Percentiles rank a stretch among this genome's conserved stretches.
phyloP scores from a whole-genome alignment of 441 rosid genomes.

The Corymbia calophylla region DNA sequence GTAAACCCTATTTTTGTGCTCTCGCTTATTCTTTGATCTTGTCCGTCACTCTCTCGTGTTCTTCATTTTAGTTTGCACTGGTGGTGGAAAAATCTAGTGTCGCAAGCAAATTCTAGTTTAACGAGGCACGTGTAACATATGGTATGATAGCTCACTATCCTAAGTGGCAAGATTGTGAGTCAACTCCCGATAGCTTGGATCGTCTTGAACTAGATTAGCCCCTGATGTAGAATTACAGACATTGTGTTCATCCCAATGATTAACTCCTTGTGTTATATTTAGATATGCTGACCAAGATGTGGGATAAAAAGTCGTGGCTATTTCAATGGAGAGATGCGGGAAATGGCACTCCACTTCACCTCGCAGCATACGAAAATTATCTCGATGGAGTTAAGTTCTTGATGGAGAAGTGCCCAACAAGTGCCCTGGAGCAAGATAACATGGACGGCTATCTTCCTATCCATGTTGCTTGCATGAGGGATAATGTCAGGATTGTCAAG shows the following conservation, averaged over 20 bases:
- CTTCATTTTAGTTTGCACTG: not conserved
- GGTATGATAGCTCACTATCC: not conserved
- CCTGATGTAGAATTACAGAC: not conserved
- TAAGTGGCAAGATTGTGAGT: not conserved
- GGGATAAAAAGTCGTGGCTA: not conserved
- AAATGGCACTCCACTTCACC: not conserved
- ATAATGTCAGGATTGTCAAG: not conserved
- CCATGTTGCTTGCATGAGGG: accelerated
- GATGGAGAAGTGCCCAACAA: accelerated
- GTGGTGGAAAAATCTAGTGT: not conserved
- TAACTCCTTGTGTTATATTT: accelerated
- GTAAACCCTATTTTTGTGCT: not conserved
- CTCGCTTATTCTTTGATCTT: not conserved
- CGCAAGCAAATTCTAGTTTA: not conserved
- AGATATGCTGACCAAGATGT: not conserved
- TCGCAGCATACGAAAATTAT: not conserved
- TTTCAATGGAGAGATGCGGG: not conserved
- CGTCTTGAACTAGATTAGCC: accelerated
- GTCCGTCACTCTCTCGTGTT: not conserved
- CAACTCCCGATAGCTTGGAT: not conserved
- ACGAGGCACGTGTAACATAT: too few species aligned
- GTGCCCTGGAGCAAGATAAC: not conserved
- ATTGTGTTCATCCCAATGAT: not conserved
- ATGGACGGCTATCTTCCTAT: accelerated
- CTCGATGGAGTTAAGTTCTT: not conserved